Evolutionary conservation across 768 basidiomycete genomes (phyloP).

Genomic region (Stropharia rugosoannulata): DNA sequence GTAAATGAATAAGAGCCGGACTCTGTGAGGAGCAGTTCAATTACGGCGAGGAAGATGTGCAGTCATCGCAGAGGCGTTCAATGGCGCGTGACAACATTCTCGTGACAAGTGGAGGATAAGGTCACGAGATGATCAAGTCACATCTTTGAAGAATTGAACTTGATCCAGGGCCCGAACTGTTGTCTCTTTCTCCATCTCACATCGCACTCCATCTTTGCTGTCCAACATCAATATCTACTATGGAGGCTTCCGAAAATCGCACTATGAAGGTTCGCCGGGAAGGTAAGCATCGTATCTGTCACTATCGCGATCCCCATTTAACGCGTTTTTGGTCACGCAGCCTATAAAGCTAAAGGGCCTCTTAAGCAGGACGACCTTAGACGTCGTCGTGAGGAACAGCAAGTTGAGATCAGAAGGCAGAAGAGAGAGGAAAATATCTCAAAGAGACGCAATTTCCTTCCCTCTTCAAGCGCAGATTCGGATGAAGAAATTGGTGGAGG

Average conservation of each 20-base stretch:
- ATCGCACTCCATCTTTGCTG: slow-evolving; percentile 22
- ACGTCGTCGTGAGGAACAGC: slow-evolving; percentile 95
- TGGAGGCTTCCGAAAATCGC: not conserved
- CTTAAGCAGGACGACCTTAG: slow-evolving; percentile 92
- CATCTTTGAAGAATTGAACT: slow-evolving; percentile 24
- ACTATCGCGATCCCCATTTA: slow-evolving; percentile 29
- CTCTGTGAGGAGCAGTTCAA: too few species aligned
- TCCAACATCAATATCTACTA: slow-evolving; percentile 18
- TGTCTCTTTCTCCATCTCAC: slow-evolving; percentile 31
- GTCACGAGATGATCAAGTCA: slow-evolving; percentile 31
- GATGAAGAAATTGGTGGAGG: slow-evolving; percentile 83
- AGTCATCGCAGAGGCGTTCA: too few species aligned
- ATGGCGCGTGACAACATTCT: slow-evolving; percentile 7
- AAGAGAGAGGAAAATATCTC: slow-evolving; percentile 99
- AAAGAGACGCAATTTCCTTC: slow-evolving; percentile 93
- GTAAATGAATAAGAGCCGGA: too few species aligned
- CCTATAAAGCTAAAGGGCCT: slow-evolving; percentile 89
- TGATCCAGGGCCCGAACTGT: slow-evolving; percentile 18
- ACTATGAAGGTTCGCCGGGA: slow-evolving; percentile 66
- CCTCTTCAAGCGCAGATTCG: slow-evolving; percentile 73
- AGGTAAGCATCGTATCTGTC: slow-evolving; percentile 41
- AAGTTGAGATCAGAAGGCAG: slow-evolving; percentile 97
- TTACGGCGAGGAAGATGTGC: too few species aligned
- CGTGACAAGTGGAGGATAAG: slow-evolving; percentile 17
- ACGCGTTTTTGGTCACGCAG: slow-evolving; percentile 47